phyloP scores from a whole-genome alignment of 2,329 filamentous ascomycete genomes.

The Verticillium isaacii region DNA sequence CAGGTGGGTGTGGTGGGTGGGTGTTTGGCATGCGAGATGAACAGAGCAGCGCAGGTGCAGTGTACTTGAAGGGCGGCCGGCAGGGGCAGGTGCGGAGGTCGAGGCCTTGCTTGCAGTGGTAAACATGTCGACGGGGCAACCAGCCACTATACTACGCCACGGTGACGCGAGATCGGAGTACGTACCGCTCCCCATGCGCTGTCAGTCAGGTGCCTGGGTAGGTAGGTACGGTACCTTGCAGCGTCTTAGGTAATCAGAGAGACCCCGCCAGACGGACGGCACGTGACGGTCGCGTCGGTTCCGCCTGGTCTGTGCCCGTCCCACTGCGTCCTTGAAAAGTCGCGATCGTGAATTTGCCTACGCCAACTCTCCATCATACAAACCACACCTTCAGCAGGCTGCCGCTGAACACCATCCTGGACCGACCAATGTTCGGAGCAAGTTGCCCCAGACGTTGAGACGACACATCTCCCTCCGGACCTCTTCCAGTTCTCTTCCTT shows the following conservation, averaged over 20 bases:
- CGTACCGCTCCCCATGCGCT: not conserved
- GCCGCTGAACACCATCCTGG: not conserved
- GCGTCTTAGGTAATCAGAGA: too few species aligned
- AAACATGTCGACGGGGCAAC: not conserved
- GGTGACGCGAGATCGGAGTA: not conserved
- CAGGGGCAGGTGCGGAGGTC: not conserved
- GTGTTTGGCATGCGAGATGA: not conserved
- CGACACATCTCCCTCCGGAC: not conserved
- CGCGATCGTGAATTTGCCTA: not conserved
- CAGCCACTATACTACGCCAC: not conserved
- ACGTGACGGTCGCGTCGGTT: not conserved
- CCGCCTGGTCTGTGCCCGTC: not conserved
- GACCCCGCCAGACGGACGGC: not conserved
- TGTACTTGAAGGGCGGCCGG: not conserved
- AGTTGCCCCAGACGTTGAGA: not conserved
- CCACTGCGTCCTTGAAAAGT: not conserved
- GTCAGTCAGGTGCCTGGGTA: not conserved
- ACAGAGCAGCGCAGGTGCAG: not conserved
- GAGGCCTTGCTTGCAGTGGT: not conserved
- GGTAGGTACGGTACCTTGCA: too few species aligned
- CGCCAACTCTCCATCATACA: not conserved
- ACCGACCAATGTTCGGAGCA: not conserved
- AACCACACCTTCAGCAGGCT: not conserved
- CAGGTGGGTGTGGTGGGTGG: not conserved
- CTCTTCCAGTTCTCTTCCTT: not conserved